Percentiles rank a stretch among this genome's conserved stretches.
These are phyloP conservation scores for Gentiana macrophylla DNA, from an alignment of 257 asterid species.

Conservation along the genomic window DNA sequence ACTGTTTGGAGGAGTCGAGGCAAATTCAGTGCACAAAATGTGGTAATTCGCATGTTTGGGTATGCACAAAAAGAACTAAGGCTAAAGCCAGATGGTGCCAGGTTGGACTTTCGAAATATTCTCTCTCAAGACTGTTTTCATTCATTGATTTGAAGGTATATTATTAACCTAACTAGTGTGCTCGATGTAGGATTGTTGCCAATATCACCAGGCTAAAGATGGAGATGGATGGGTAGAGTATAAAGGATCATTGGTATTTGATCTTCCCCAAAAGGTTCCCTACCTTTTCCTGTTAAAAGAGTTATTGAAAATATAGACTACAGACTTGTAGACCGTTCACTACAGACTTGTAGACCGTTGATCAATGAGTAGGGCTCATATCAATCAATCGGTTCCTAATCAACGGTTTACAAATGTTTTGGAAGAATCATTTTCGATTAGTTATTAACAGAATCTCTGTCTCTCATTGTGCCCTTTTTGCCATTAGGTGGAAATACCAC, in stretches of 20 bases:
- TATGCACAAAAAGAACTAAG: conserved; percentile 82
- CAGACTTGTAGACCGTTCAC: no score
- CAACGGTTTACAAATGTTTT: no score
- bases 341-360: no score
- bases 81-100: conserved; percentile 99
- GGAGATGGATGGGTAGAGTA: conserved; percentile 99
- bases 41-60: conserved; percentile 91
- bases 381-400: no score
- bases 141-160: background rate
- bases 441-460: no score
- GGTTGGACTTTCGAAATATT: conserved; percentile 32
- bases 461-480: background rate
- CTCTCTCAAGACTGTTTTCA: background rate
- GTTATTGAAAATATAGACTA: no score
- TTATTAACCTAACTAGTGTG: conserved; percentile 9
- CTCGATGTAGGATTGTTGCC: conserved; percentile 79
- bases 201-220: conserved; percentile 97
- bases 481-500: conserved; percentile 79
- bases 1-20: conserved; percentile 85
- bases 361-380: no score
- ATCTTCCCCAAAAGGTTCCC: conserved; percentile 57
- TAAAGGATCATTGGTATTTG: conserved; percentile 79
- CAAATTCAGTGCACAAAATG: conserved; percentile 98
- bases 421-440: no score
- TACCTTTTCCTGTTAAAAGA: no score